These are phyloP conservation scores for Saccharomyces hybrid DNA, from an alignment of 1,139 yeast genomes.

Conservation along the genomic window DNA sequence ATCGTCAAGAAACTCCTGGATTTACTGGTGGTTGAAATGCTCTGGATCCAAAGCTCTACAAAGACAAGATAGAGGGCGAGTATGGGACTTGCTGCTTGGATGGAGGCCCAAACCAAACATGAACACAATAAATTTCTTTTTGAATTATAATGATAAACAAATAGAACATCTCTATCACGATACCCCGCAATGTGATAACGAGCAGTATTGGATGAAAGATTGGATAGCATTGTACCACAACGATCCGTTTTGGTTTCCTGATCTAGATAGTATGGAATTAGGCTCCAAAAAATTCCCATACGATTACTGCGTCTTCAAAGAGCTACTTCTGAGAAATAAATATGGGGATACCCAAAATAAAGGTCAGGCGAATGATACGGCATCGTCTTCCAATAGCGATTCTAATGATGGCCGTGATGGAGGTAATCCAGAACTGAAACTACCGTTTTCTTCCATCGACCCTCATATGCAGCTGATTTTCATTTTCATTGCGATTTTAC, in stretches of 20 bases:
- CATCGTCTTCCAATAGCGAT: not conserved
- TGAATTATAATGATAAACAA: conserved; percentile 32
- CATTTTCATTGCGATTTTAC: conserved; percentile 69
- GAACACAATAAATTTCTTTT: conserved; percentile 30
- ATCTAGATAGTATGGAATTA: conserved; percentile 24
- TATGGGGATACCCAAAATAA: conserved; percentile 11
- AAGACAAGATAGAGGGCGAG: conserved; percentile 70
- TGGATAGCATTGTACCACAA: conserved; percentile 11
- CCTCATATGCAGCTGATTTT: conserved; percentile 76
- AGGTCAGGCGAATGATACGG: not conserved
- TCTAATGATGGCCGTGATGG: not conserved
- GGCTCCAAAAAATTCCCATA: conserved; percentile 22
- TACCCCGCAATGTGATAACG: conserved; percentile 9
- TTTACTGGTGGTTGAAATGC: conserved; percentile 91
- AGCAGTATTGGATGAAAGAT: conserved; percentile 1
- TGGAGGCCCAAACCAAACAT: conserved; percentile 47
- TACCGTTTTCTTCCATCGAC: conserved; percentile 64
- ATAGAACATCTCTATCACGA: conserved; percentile 26
- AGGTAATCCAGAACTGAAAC: conserved; percentile 15
- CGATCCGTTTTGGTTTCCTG: conserved; percentile 34
- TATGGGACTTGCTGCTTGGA: conserved; percentile 84
- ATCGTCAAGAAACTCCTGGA: conserved; percentile 76
- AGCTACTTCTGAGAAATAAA: conserved; percentile 25
- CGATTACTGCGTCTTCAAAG: conserved; percentile 28
- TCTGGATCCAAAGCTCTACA: conserved; percentile 88